Base-by-base conservation (phyloP, 768 basidiomycete genomes). In the Zangia roseola region DNA sequence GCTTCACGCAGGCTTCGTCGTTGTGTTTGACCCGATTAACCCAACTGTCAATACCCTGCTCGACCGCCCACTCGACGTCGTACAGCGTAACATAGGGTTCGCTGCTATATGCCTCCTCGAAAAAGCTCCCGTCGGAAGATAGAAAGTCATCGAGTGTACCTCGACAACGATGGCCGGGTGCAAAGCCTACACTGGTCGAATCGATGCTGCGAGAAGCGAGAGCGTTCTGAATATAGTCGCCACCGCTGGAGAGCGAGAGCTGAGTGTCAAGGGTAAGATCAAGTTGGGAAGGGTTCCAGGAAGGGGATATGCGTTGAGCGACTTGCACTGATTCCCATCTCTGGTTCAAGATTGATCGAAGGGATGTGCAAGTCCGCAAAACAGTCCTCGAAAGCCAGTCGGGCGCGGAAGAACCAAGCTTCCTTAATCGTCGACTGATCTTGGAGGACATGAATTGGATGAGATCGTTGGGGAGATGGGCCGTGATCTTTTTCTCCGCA, bases 21-120 rank as follows among this genome's bases (percentile, higher is more conserved):
- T 41, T 41, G n/a, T 57, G 52, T 1, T 56, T 59, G 5, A 56
- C 45, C 19, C 56, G 6, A 10, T 40, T 24, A 10, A 71, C 61
- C 74, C 74, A 77, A 20, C 12, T 40, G 26, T 69, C 65, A 6
- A 77, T 55, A 17, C 49, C 47, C 7, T 59, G 49, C 25, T 61
- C 53, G 40, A 75, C 63, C 14, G 62, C 53, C 10, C 36, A 43
- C 53, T 77, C 75, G 31, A 77, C 65, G 48, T 77, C 76, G 9
- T 57, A 67, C 0, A 77, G 62, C 2, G 64, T 49, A 30, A 56
- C 3, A 45, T 42, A 40, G 10, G 57, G 54, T 3, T 60, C 58
- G 0, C 20, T 10, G 5, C 14, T 4, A 25, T 52, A 60, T 2
- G 53, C 49, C 5, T 28, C 34, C 5, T 43, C 36, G 56, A 63